Base-by-base conservation (phyloP, 257 asterid species). In the Prunella vulgaris region DNA sequence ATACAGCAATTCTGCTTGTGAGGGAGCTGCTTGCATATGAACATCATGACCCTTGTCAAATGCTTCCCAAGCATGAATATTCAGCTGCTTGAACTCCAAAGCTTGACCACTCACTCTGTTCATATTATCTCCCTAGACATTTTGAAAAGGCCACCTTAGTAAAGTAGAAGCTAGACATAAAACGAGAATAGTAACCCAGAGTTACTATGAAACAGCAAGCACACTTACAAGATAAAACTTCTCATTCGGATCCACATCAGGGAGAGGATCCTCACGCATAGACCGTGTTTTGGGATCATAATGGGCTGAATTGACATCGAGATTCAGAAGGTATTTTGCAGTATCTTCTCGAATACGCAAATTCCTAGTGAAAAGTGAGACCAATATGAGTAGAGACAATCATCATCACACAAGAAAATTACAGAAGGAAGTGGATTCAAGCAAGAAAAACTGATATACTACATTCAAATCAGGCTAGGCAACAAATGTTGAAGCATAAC, bases 211-310 rank as follows among this genome's bases (percentile, higher is more conserved):
- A 40, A 40, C 48, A 40, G 5, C 48, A 40, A 40, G 48, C 12
- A 14, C 20, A 82, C 87, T 78, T 79, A 88, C 93, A 61, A 74
- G 79, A 78, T 88, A 90, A 62, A 88, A 90, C 38, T 88, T 91
- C 78, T 91, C 97, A 81, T 86, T 86, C 60, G 95, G 91, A 85
- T 91, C 96, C 90, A 64, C 81, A 66, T 91, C 97, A 10, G 97
- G 97, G 15, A 88, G 93, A 74, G 97, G 97, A 69, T 88, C 96
- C 80, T 91, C 97, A 81, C 91, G 90, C 97, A 91, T 88, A 20
- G 96, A 88, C 62, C 95, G 91, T 33, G 97, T 88, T 79, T 88
- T 90, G 62, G 96, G 97, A 77, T 88, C 97, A 80, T 88, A 90
- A 69, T 90, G 89, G 14, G 96, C 91, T 33, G 97, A 90, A 66